A percentile compares a stretch with the other conserved stretches of the same genome.
phyloP scores from a whole-genome alignment of 2,329 filamentous ascomycete genomes.

The Massarina eburnea region DNA sequence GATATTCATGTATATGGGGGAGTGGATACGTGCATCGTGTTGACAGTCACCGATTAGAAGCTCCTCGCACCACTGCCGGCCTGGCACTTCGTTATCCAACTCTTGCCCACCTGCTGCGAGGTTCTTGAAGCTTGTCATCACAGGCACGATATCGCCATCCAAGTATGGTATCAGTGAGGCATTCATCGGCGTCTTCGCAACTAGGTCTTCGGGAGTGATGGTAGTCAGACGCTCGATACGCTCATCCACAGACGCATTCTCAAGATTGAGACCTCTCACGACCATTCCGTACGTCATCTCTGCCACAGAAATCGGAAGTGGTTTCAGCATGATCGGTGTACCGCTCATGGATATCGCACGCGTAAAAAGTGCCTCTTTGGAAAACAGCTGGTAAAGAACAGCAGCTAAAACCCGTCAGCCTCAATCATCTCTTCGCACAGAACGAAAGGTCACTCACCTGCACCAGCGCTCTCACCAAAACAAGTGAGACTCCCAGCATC shows the following conservation, averaged over 20 bases:
- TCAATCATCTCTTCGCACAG: not conserved
- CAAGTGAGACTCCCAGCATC: conserved; percentile 37
- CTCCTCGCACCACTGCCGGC: conserved; percentile 46
- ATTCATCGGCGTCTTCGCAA: conserved; percentile 41
- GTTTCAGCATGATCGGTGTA: conserved; percentile 42
- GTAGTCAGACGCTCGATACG: conserved; percentile 42
- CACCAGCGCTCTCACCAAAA: conserved; percentile 51
- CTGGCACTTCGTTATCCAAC: conserved; percentile 24
- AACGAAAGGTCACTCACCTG: conserved; percentile 27
- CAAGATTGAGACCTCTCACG: conserved; percentile 42
- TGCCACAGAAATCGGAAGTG: conserved; percentile 37
- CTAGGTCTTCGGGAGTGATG: conserved; percentile 42
- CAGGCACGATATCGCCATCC: conserved; percentile 46
- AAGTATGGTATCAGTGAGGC: conserved; percentile 41
- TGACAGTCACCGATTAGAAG: conserved; percentile 50
- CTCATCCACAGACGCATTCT: conserved; percentile 35
- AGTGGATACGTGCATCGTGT: conserved; percentile 43
- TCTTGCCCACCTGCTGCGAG: not conserved
- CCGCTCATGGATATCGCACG: conserved; percentile 27
- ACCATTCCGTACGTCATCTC: conserved; percentile 46
- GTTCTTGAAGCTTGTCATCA: conserved; percentile 11
- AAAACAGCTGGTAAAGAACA: conserved; percentile 21
- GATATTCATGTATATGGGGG: not conserved
- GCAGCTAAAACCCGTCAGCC: conserved; percentile 13
- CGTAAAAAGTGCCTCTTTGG: conserved; percentile 21